Base-by-base conservation (phyloP, 148 eudicot genomes). In the Linanthus parryae region DNA sequence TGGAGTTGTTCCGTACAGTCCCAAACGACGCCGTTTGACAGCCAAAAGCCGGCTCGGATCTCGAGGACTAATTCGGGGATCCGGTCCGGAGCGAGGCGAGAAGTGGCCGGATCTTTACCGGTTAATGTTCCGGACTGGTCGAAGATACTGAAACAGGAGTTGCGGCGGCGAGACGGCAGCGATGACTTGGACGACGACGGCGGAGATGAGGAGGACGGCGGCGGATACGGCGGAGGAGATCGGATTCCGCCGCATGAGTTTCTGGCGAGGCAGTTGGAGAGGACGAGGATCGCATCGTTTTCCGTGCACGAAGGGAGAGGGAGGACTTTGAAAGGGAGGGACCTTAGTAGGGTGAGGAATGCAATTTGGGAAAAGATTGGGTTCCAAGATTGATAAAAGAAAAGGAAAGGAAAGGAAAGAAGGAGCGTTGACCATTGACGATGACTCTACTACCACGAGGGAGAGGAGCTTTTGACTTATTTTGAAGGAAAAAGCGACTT, bases 291-390 rank as follows among this genome's bases (percentile, higher is more conserved):
- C 45, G 78, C 80, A 31, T 80, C 86, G 35, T 74, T 67, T 35
- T 82, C 89, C 6, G 73, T 82, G 59, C 79, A 79, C 24, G 95
- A 82, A 63, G 85, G 88, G 0, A 43, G 76, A 2, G 95, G 88
- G 40, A 66, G 95, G 72, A 79, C 83, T 2, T 58, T 82, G 19
- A 85, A 82, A 48, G 89, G 95, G 17, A 62, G 88, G 46, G 95
- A 85, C 79, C 75, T 85, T 56, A 82, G 83, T 59, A 62, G 78
- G 63, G 89, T 85, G 20, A 76, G 95, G 38, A 79, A 86, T 68
- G 90, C 95, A 0, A 72, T 86, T 77, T 86, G 75, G 77, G 81
- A 69, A 69, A 85, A 77, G 56, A 82, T 76, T 22, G 95, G 90
- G 20, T 85, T 82, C 64, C 67, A 82, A 56, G 88, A 85, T 56